Conservation (phyloP, 495 filamentous ascomycete genomes). For the Penicillium mononematosum region DNA sequence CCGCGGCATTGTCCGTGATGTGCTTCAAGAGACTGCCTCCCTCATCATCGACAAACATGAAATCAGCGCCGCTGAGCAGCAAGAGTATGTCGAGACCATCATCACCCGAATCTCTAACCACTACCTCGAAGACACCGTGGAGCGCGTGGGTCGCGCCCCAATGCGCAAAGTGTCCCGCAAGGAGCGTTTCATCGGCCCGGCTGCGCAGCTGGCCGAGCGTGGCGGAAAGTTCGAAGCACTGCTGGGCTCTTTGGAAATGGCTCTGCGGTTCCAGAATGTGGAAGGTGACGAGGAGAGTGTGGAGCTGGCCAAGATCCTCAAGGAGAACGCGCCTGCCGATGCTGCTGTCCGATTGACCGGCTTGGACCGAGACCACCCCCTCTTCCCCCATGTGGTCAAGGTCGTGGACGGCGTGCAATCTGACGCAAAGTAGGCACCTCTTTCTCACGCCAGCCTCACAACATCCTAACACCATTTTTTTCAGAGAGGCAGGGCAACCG, state of each 20-base stretch:
- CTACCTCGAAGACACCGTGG: conserved; percentile 87
- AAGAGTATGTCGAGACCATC: conserved; percentile 89
- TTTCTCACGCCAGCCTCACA: neutral
- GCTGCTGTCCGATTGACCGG: conserved; percentile 75
- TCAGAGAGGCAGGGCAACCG: conserved; percentile 31
- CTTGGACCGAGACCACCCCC: conserved; percentile 65
- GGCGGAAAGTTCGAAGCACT: conserved; percentile 68
- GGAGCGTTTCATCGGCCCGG: conserved; percentile 94
- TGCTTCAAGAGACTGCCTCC: conserved; percentile 75
- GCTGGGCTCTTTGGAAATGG: conserved; percentile 76
- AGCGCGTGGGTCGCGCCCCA: conserved; percentile 93
- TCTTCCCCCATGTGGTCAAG: conserved; percentile 68
- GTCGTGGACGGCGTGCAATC: conserved; percentile 77
- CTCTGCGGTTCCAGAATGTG: conserved; percentile 89
- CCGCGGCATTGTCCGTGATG: conserved; percentile 67
- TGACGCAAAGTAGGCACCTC: conserved; percentile 39
- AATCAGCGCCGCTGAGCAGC: conserved; percentile 73
- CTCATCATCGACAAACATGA: conserved; percentile 86
- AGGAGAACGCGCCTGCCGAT: conserved; percentile 60
- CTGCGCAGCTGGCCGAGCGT: conserved; percentile 75
- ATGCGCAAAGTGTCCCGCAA: conserved; percentile 87
- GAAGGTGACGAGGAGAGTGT: conserved; percentile 81
- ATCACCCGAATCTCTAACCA: conserved; percentile 90
- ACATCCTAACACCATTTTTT: conserved; percentile 6
- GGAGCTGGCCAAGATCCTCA: conserved; percentile 80